Conservation (phyloP, 345 rosid species). For the Durio zibethinus region DNA sequence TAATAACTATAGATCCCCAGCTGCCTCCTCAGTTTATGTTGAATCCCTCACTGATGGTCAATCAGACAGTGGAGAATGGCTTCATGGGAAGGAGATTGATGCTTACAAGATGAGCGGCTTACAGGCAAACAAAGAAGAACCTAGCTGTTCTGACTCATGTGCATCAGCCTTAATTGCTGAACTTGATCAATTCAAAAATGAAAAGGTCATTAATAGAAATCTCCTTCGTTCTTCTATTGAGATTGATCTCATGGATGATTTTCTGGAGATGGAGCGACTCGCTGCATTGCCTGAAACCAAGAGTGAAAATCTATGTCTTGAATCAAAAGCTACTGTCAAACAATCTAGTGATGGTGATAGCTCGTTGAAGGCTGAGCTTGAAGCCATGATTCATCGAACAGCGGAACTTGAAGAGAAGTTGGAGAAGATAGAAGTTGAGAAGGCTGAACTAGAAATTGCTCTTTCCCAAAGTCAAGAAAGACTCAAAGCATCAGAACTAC, state of each 20-base stretch:
- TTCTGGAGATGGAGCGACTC: constrained; percentile 94
- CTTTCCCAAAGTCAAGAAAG: constrained; percentile 41
- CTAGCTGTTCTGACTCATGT: constrained; percentile 51
- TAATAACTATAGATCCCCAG: constrained; percentile 43
- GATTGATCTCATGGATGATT: constrained; percentile 88
- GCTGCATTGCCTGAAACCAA: constrained; percentile 60
- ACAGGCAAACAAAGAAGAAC: constrained; percentile 25
- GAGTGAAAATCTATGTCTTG: constrained; percentile 26
- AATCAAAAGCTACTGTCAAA: constrained; percentile 34
- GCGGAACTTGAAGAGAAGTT: constrained; percentile 45
- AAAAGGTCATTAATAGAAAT: constrained; percentile 34
- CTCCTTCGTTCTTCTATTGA: constrained; percentile 39
- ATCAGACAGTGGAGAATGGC: constrained; percentile 63
- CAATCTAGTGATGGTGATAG: constrained; percentile 33
- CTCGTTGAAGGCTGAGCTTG: constrained; percentile 48
- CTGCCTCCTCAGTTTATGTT: constrained; percentile 50
- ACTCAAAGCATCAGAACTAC: constrained; percentile 40
- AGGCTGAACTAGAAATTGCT: constrained; percentile 54
- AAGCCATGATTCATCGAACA: constrained; percentile 32
- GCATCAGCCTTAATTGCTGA: constrained; percentile 47
- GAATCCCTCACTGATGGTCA: constrained; percentile 61
- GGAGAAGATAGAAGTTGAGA: constrained; percentile 36
- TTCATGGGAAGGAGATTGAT: constrained; percentile 40
- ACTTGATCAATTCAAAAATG: constrained; percentile 49
- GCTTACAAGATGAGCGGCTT: constrained; percentile 24